phyloP scores from a whole-genome alignment of 164 flowering plant genomes.

The Vitis riparia region DNA sequence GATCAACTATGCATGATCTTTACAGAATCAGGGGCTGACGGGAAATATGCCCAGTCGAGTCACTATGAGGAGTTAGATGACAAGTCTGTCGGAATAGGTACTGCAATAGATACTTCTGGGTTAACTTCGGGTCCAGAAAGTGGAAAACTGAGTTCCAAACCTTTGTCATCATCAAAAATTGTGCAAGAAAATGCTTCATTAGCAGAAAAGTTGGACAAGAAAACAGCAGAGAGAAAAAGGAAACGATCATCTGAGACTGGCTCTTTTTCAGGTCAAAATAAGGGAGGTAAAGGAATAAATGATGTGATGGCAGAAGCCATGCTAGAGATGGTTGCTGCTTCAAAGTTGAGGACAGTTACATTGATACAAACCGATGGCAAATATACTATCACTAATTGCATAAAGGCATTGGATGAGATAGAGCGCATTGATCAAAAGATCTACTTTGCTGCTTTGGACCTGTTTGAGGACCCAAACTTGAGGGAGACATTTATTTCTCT shows the following conservation, averaged over 20 bases:
- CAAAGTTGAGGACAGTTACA: conserved; percentile 30
- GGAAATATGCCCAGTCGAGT: conserved; percentile 76
- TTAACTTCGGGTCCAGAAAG: conserved; percentile 19
- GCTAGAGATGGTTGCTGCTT: conserved; percentile 52
- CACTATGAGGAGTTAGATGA: conserved; percentile 52
- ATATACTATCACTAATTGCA: conserved; percentile 54
- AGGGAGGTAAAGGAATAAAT: conserved; percentile 22
- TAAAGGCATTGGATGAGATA: conserved; percentile 56
- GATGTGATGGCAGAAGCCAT: conserved; percentile 50
- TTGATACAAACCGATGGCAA: conserved; percentile 14
- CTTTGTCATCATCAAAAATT: conserved; percentile 22
- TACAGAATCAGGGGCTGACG: conserved; percentile 51
- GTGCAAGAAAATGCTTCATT: conserved; percentile 22
- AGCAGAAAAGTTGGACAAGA: conserved; percentile 22
- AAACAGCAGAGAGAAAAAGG: conserved; percentile 30
- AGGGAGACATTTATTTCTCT: conserved; percentile 61
- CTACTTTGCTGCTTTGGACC: conserved; percentile 60
- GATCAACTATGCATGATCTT: conserved; percentile 75
- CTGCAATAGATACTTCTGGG: conserved; percentile 19
- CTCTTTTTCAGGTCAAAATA: conserved; percentile 18
- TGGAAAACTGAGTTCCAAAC: conserved; percentile 20
- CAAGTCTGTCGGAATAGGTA: conserved; percentile 24
- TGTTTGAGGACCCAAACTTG: conserved; percentile 50
- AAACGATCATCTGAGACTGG: conserved; percentile 39
- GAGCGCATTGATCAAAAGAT: conserved; percentile 36